Percentiles rank a stretch among this genome's conserved stretches.
Conservation (phyloP, 108 stramenopile genomes). For the Cyclotella choctawhatcheeana region DNA sequence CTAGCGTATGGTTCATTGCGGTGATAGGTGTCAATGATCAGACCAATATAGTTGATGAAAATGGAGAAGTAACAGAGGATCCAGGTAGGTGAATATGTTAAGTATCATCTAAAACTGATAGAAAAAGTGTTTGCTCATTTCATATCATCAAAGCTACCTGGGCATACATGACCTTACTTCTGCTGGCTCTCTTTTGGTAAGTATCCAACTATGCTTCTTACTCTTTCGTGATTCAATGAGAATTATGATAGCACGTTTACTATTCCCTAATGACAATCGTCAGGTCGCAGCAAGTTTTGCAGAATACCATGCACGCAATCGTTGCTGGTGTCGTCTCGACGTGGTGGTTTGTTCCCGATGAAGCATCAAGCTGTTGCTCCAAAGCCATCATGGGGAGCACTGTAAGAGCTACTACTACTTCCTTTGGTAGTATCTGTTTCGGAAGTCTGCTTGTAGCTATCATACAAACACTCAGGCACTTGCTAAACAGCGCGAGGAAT, state of each 20-base stretch:
- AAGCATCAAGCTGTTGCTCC: slow-evolving; percentile 68
- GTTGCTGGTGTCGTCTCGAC: slow-evolving; percentile 84
- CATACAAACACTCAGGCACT: slow-evolving; percentile 72
- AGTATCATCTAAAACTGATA: too few species aligned
- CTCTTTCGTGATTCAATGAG: too few species aligned
- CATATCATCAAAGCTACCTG: too few species aligned
- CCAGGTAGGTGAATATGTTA: too few species aligned
- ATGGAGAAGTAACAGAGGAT: slow-evolving; percentile 3
- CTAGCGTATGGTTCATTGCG: slow-evolving; percentile 60
- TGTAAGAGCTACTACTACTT: slow-evolving; percentile 66
- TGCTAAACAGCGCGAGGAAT: slow-evolving; percentile 56
- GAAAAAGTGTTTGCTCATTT: too few species aligned
- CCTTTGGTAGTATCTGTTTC: slow-evolving; percentile 92
- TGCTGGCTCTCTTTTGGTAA: slow-evolving; percentile 46
- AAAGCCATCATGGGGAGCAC: slow-evolving; percentile 58
- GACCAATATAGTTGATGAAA: too few species aligned
- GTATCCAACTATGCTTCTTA: neutral
- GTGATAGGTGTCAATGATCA: slow-evolving; percentile 18
- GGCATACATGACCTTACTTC: slow-evolving; percentile 39
- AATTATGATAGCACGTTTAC: too few species aligned
- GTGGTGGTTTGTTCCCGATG: slow-evolving; percentile 91
- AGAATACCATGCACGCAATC: slow-evolving; percentile 82
- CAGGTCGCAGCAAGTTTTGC: slow-evolving; percentile 49
- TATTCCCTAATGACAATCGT: too few species aligned
- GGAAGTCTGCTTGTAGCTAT: slow-evolving; percentile 87